phyloP scores from a whole-genome alignment of 169 alveolate species.

The Eimeria maxima region DNA sequence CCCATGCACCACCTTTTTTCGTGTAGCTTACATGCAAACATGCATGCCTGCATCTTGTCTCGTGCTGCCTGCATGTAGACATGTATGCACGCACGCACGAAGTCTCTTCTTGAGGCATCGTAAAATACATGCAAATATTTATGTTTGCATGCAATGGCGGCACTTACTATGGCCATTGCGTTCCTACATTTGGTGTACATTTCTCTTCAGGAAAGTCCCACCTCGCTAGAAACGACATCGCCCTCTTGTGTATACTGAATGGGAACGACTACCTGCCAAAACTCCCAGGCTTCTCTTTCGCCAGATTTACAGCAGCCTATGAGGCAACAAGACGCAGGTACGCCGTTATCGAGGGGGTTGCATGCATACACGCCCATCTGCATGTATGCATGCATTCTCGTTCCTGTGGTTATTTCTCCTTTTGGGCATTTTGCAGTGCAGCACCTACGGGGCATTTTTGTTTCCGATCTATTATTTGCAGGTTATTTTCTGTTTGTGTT shows the following conservation, averaged over 20 bases:
- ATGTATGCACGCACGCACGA: too few species aligned
- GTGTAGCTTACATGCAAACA: not conserved
- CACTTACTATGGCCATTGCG: too few species aligned
- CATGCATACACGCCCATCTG: not conserved
- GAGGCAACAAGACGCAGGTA: slow-evolving; percentile 55
- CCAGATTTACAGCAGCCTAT: slow-evolving; percentile 85
- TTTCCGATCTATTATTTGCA: too few species aligned
- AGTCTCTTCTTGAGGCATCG: too few species aligned
- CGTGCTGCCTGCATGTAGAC: too few species aligned
- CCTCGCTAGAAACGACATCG: slow-evolving; percentile 82
- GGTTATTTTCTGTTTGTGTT: not conserved
- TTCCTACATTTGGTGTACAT: too few species aligned
- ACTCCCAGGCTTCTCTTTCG: slow-evolving; percentile 85
- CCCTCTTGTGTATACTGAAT: slow-evolving; percentile 84
- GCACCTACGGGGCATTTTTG: too few species aligned
- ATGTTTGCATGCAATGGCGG: too few species aligned
- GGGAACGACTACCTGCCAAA: slow-evolving; percentile 88
- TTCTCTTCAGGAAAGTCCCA: slow-evolving; percentile 64
- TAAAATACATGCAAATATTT: too few species aligned
- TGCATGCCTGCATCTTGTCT: too few species aligned
- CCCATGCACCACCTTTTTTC: too few species aligned
- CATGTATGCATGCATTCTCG: not conserved
- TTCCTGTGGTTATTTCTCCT: not conserved
- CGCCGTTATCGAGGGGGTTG: not conserved
- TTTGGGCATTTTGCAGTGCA: not conserved